Evolutionary conservation across 345 rosid species (phyloP), one percentile per base, ranked within the genome.

Genomic region (Arabis alpina): DNA sequence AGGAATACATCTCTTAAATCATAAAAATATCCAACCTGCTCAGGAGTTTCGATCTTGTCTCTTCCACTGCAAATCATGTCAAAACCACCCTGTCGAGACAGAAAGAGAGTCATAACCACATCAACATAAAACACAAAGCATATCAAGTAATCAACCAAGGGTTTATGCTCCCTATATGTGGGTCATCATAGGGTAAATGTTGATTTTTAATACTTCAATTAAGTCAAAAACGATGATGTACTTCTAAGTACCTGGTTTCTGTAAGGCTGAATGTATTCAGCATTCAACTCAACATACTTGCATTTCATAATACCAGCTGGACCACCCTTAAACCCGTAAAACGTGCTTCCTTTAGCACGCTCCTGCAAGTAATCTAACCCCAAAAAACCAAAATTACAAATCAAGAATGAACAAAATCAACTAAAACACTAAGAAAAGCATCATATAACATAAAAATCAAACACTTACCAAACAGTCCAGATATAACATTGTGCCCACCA

Each of bases 261-360:
- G 61, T 94, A 94, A 2, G 98, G 97, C 51, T 77, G 80, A 53
- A 95, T 85, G 59, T 77, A 92, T 11, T 92, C 96, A 0, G 92
- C 54, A 61, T 81, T 86, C 79, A 95, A 70, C 66, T 92, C 97
- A 27, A 90, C 66, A 45, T 89, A 92, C 51, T 92, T 95, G 85
- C 99, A 81, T 71, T 95, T 95, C 99, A 92, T 92, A 80, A 92
- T 88, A 48, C 99, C 99, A 64, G 99, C 98, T 65, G 99, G 99
- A 72, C 99, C 99, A 1, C 99, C 99, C 68, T 82, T 87, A 76
- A 92, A 95, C 11, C 99, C 99, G 42, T 92, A 92, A 71, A 92
- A 36, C 3, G 80, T 75, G 72, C 98, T 95, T 6, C 97, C 97
- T 71, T 88, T 88, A 0, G 80, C 90, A 15, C 79, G 91, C 63